These are phyloP conservation scores for Rubia peregrina DNA, from an alignment of 305 asterid genomes.

Conservation along the genomic window DNA sequence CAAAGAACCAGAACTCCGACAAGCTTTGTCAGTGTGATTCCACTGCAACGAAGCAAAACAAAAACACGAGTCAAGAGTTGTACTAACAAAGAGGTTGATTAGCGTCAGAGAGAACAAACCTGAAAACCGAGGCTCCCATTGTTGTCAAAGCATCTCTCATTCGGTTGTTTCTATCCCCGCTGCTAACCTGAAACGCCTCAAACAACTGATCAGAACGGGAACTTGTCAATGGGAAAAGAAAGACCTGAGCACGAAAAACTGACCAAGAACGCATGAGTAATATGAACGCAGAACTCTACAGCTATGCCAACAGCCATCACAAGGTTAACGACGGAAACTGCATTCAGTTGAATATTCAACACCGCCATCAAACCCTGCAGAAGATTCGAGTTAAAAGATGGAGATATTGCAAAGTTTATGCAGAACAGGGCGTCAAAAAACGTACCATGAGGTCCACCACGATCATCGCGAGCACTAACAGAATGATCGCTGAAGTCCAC, in stretches of 20 bases:
- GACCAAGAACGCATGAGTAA: slow-evolving; percentile 97
- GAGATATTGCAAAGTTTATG: neutral
- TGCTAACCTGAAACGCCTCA: slow-evolving; percentile 45
- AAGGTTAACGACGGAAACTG: slow-evolving; percentile 91
- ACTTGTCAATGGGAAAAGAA: slow-evolving; percentile 1
- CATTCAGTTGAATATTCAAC: slow-evolving; percentile 81
- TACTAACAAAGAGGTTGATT: too few species aligned
- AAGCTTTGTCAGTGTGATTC: slow-evolving; percentile 94
- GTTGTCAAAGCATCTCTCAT: slow-evolving; percentile 87
- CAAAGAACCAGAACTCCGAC: slow-evolving; percentile 90
- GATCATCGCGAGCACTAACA: slow-evolving; percentile 80
- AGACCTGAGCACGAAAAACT: slow-evolving; percentile 20
- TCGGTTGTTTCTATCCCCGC: slow-evolving; percentile 91
- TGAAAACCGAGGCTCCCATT: slow-evolving; percentile 99
- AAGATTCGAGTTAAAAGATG: neutral
- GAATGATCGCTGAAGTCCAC: slow-evolving; percentile 93
- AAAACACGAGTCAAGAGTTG: neutral
- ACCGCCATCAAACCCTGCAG: slow-evolving; percentile 93
- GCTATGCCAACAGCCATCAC: slow-evolving; percentile 97
- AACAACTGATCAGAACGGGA: slow-evolving; percentile 4
- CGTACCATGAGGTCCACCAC: slow-evolving; percentile 89
- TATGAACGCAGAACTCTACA: slow-evolving; percentile 97
- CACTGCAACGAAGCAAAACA: slow-evolving; percentile 48
- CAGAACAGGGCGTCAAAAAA: neutral
- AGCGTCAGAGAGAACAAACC: slow-evolving; percentile 31